These are phyloP conservation scores for Fusarium drepaniforme DNA, from an alignment of 2,329 filamentous ascomycete species.

Conservation along the genomic window DNA sequence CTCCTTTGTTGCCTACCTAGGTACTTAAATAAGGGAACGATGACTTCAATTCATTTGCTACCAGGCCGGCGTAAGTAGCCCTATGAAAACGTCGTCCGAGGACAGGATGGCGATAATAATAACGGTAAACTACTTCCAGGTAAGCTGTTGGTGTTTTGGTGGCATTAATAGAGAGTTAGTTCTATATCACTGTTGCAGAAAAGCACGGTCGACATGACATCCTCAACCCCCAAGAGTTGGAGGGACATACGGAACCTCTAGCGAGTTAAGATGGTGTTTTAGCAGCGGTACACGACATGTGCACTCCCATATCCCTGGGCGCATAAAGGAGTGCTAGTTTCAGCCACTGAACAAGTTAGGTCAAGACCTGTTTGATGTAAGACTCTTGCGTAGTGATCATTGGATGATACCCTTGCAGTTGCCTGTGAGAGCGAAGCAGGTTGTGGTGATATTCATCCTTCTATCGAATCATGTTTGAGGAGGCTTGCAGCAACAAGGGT, in stretches of 20 bases:
- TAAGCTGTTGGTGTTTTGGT: too few species aligned
- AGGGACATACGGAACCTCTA: neutral
- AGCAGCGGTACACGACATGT: too few species aligned
- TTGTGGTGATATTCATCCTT: neutral
- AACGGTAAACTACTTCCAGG: too few species aligned
- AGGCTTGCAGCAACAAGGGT: neutral
- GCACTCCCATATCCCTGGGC: too few species aligned
- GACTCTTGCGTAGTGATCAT: neutral
- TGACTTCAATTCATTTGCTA: neutral
- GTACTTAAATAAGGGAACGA: neutral
- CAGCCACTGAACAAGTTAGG: too few species aligned
- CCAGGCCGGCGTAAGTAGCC: too few species aligned
- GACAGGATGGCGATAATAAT: neutral
- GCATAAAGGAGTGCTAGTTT: too few species aligned
- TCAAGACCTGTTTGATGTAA: too few species aligned
- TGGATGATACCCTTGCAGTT: neutral
- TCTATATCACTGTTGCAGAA: too few species aligned
- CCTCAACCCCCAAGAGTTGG: neutral
- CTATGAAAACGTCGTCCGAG: too few species aligned
- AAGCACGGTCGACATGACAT: too few species aligned
- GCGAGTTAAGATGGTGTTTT: neutral
- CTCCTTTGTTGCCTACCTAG: neutral
- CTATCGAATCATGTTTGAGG: neutral
- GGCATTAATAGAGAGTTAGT: too few species aligned
- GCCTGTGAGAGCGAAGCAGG: neutral